Evolutionary conservation across 192 early-diverging fungal species (phyloP), one percentile per base, ranked within the genome.

Genomic region (Rhizophagus sp.): DNA sequence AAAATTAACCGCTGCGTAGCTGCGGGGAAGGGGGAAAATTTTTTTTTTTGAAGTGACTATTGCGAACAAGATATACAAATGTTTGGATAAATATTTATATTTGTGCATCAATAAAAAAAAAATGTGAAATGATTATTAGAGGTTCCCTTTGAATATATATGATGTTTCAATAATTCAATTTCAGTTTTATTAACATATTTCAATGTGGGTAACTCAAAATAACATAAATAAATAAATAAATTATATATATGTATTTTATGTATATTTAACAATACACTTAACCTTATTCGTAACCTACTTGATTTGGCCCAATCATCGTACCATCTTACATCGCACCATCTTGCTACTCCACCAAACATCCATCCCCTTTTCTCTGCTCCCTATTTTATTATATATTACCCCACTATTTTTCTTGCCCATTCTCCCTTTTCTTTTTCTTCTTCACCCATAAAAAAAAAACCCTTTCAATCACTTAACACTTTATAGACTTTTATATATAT

Each of bases 401-500:
- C 68, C 33, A 33, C 34, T 39, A n/a, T 70, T 70, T 69, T 41
- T 36, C 34, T 13, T 70, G 68, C 4, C 33, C n/a, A n/a, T 70
- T n/a, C 39, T 69, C 67, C 44, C 39, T 70, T 39, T 41, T 70
- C 15, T 9, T n/a, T 70, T 33, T 15, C n/a, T 33, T 4, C 25
- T 66, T 70, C 34, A 70, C 22, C 68, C 68, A 39, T 41, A 70
- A 34, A 70, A 70, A 70, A 44, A 44, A 44, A 10, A 15, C 33
- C 36, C 33, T 41, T 25, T 30, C 64, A 25, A 33, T 66, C 64
- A 57, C 52, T 57, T 36, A 10, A n/a, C 36, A 70, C 4, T 39
- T 44, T 10, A 75, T 75, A 75, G 74, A 75, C 74, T 63, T 61
- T 39, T 30, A 65, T 44, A 70, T 75, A 62, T 75, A 62, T 62